Base-by-base conservation (phyloP, 441 rosid genomes). In the Populus tomentosa region DNA sequence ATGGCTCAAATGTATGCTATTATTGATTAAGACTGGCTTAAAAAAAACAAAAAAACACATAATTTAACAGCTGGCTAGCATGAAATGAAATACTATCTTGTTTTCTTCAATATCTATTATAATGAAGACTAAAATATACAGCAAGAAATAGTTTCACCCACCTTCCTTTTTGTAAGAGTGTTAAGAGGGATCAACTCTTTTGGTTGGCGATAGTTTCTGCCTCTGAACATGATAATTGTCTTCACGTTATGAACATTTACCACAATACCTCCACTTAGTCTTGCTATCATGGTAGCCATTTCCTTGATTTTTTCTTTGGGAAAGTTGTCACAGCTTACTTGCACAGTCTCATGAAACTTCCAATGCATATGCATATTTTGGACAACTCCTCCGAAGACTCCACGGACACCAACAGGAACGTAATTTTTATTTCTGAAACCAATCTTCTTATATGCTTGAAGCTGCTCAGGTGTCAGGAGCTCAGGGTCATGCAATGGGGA, bases 281-380 rank as follows among this genome's bases (percentile, higher is more conserved):
- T 92, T 0, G 97, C 90, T 59, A 95, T 73, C 97, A 95, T 93
- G 65, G 90, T 89, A 0, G 97, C 97, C 99, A 95, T 93, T 82
- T 93, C 97, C 87, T 93, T 95, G 38, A 95, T 93, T 84, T 89
- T 93, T 77, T 95, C 99, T 83, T 90, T 90, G 23, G 98, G 95
- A 73, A 93, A 92, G 85, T 93, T 92, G 85, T 93, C 98, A 68
- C 99, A 95, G 69, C 96, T 92, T 74, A 95, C 98, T 86, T 95
- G 99, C 64, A 95, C 97, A 1, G 99, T 95, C 89, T 95, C 98
- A 71, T 95, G 99, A 88, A 95, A 95, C 88, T 95, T 96, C 99
- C 98, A 96, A 71, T 96, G 99, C 77, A 96, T 87, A 88, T 96
- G 99, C 98, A 96, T 92, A 83, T 96, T 96, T 77, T 96, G 99